Evolutionary conservation across 305 asterid genomes (phyloP).

Genomic region (Fraxinus ornus): DNA sequence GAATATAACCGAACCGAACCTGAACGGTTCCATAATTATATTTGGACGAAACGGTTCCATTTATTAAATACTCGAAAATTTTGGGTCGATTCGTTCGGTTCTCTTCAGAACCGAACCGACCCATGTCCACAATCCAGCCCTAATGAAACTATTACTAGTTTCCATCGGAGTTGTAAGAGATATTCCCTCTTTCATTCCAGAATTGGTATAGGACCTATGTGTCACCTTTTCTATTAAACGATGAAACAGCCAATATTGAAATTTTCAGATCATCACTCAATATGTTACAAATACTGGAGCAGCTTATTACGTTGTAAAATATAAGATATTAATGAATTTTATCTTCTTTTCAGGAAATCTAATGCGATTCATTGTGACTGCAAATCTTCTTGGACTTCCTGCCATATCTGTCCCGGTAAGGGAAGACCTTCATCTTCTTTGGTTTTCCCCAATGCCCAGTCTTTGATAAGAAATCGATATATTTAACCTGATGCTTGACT

Average conservation of each 20-base stretch:
- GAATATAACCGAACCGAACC: no score
- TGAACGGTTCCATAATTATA: no score
- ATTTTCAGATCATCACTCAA: neutral
- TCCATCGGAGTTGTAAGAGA: neutral
- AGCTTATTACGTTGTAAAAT: neutral
- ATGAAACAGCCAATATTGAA: neutral
- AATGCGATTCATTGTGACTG: conserved; percentile 69
- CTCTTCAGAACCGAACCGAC: no score
- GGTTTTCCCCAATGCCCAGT: neutral
- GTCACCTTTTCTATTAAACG: neutral
- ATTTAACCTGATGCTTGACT: neutral
- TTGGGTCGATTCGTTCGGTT: no score
- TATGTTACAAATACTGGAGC: neutral
- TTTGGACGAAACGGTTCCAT: no score
- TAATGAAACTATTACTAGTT: neutral
- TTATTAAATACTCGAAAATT: no score
- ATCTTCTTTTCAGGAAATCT: conserved; percentile 58
- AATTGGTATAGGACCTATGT: neutral
- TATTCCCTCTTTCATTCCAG: neutral
- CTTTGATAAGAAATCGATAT: neutral
- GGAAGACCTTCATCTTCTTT: conserved; percentile 12
- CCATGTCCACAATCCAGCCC: no score
- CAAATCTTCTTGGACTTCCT: conserved; percentile 92
- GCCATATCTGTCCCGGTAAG: conserved; percentile 92
- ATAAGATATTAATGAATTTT: neutral